These are phyloP conservation scores for Oenanthe javanica DNA, from an alignment of 140 eudicot species.

Conservation along the genomic window DNA sequence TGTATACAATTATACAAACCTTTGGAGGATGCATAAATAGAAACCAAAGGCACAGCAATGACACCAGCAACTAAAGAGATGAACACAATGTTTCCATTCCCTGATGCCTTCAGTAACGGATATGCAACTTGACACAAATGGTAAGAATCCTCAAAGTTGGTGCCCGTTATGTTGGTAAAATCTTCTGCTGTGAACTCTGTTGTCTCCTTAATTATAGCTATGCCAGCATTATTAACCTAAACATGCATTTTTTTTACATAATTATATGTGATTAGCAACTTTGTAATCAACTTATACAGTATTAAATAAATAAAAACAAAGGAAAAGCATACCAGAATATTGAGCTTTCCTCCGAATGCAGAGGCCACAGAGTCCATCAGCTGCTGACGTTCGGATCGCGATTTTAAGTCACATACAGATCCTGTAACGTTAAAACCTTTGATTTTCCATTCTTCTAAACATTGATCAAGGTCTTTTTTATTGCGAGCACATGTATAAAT, in stretches of 20 bases:
- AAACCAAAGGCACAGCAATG: neutral
- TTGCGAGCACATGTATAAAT: conserved; percentile 29
- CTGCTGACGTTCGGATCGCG: conserved; percentile 14
- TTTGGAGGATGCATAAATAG: neutral
- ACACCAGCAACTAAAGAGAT: neutral
- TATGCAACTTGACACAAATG: conserved; percentile 4
- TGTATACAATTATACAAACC: neutral
- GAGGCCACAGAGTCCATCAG: conserved; percentile 23
- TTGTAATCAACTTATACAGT: neutral
- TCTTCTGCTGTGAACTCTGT: conserved; percentile 3
- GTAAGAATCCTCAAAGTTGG: conserved; percentile 3
- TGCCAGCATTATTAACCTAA: conserved; percentile 6
- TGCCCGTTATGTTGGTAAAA: neutral
- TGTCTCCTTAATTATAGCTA: neutral
- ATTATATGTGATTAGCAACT: neutral
- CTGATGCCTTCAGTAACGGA: neutral
- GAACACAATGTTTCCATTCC: neutral
- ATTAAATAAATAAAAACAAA: neutral
- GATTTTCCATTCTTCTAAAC: conserved; percentile 28
- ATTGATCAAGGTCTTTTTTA: conserved; percentile 13
- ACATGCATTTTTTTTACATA: neutral
- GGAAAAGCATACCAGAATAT: conserved; percentile 20
- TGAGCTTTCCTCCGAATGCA: conserved; percentile 24
- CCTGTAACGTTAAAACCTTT: conserved; percentile 21
- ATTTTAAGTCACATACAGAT: conserved; percentile 9